Evolutionary conservation across 345 rosid species (phyloP), one percentile per base, ranked within the genome.

Genomic region (Capsella bursapastoris): DNA sequence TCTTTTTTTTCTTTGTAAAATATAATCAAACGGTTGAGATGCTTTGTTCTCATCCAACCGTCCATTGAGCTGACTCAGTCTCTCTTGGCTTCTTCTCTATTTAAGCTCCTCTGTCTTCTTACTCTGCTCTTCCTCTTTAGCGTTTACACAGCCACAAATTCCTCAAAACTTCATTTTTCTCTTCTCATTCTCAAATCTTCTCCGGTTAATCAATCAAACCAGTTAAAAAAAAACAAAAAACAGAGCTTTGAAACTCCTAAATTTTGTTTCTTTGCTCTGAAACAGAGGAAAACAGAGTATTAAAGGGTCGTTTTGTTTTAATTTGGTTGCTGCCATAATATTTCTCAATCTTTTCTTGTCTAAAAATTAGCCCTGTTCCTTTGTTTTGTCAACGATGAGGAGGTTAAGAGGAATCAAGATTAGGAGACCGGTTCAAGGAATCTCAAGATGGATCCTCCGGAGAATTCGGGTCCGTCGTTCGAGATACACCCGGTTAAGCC

Each of bases 381-480:
- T 40, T 40, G 11, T 40, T 43, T 12, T 43, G 14, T 43, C 15
- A 43, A 43, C 48, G n/a, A 43, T 43, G 48, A 43, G 15, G 45
- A 77, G 47, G 31, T 48, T 76, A 7, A 65, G 72, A 71, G 81
- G 98, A 2, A 84, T 93, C 85, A 87, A 81, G 70, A 80, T 91
- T 47, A 83, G 87, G 49, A 86, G 72, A 50, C 85, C 83, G 44
- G 50, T 91, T 11, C 35, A 75, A 73, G 85, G 83, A 75, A 60
- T 88, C 68, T 80, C 92, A 12, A 63, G 80, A 47, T 87, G 91
- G 91, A 66, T 91, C 68, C 53, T 77, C 72, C 63, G 75, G 4
- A 71, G 37, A 66, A 65, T 72, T 32, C 44, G 73, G 4, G 16
- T 71, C 48, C 44, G 53, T 28, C 67, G 66, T 4, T 48, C 76